These are phyloP conservation scores for Cafeteria roenbergensis DNA, from an alignment of 108 stramenopile species.

Conservation along the genomic window DNA sequence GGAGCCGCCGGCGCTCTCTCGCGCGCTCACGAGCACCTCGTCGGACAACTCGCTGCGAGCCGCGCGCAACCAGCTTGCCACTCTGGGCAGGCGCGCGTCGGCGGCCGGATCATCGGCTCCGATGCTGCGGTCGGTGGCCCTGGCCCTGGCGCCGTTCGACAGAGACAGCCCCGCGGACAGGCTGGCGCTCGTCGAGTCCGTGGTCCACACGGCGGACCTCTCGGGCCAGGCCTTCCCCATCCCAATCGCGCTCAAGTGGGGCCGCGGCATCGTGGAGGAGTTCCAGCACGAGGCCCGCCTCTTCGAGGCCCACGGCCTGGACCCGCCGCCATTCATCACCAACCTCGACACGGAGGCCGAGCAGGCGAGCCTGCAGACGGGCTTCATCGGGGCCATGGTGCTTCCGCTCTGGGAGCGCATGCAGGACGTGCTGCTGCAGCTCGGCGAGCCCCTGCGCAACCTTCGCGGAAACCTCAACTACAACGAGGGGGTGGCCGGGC, in stretches of 20 bases:
- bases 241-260: slow-evolving; percentile 44
- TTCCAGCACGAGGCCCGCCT: slow-evolving; percentile 29
- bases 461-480: neutral
- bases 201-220: slow-evolving; percentile 42
- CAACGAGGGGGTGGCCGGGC: neutral
- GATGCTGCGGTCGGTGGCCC: no score
- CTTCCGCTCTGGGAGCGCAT: slow-evolving; percentile 31
- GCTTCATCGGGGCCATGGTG: slow-evolving; percentile 43
- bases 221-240: slow-evolving; percentile 27
- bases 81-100: no score
- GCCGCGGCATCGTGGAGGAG: slow-evolving; percentile 28
- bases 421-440: slow-evolving; percentile 24
- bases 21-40: no score
- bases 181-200: slow-evolving; percentile 17
- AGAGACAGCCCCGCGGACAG: slow-evolving; percentile 15
- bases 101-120: no score
- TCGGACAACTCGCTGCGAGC: no score
- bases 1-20: no score
- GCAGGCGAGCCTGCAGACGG: slow-evolving; percentile 35
- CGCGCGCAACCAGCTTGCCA: no score
- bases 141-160: slow-evolving; percentile 6
- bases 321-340: slow-evolving; percentile 37
- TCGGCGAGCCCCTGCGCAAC: slow-evolving; percentile 2
- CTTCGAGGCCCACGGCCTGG: slow-evolving; percentile 28
- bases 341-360: slow-evolving; percentile 30